Evolutionary conservation across 176 grass and related monocot genomes (phyloP).

Genomic region (Oryza punctata): DNA sequence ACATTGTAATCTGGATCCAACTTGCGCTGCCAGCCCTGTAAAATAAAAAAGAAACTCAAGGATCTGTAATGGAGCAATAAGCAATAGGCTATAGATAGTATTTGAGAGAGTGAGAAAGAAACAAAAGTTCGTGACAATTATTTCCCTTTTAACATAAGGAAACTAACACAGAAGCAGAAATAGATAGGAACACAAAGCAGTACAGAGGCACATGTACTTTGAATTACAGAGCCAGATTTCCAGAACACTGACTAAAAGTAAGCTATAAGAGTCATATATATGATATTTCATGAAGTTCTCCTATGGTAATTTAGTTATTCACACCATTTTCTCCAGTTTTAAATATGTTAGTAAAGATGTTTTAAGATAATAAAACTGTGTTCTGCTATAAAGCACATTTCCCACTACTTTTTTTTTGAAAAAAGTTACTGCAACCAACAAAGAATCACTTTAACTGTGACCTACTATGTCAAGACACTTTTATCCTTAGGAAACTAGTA

Average conservation of each 20-base stretch:
- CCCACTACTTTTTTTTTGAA: not conserved
- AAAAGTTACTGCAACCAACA: not conserved
- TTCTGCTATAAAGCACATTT: not conserved
- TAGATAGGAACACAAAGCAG: not conserved
- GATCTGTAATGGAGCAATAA: not conserved
- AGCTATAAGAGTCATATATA: not conserved
- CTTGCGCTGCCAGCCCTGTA: slow-evolving; percentile 96
- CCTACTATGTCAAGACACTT: not conserved
- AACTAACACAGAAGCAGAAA: slow-evolving; percentile 16
- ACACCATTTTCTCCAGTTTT: not conserved
- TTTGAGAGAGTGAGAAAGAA: not conserved
- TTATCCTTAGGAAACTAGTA: not conserved
- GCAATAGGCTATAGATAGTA: not conserved
- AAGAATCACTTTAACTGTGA: not conserved
- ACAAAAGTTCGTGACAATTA: not conserved
- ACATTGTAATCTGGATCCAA: slow-evolving; percentile 96
- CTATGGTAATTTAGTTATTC: not conserved
- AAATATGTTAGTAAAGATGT: not conserved
- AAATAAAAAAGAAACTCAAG: slow-evolving; percentile 17
- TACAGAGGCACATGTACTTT: not conserved
- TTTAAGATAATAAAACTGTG: not conserved
- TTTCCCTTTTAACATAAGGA: not conserved
- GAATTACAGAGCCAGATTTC: slow-evolving; percentile 22
- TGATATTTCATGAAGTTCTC: not conserved
- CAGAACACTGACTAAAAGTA: not conserved